Percentiles rank a stretch among this genome's conserved stretches.
Evolutionary conservation across 2,329 filamentous ascomycete species (phyloP).

Genomic region (Orbilia quercus): DNA sequence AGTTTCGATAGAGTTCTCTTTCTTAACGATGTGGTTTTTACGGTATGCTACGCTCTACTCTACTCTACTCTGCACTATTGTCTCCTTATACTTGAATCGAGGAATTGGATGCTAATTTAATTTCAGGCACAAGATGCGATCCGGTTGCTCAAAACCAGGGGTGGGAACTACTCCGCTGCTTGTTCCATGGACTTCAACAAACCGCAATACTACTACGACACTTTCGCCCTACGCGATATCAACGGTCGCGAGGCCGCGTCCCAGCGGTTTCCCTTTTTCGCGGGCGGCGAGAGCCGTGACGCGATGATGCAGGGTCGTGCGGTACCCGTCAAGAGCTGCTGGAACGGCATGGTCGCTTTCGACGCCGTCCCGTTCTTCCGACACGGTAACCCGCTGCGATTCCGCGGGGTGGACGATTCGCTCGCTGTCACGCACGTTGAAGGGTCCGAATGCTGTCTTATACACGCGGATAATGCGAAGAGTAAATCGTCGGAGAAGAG

Average conservation of each 20-base stretch:
- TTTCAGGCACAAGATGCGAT: constrained; percentile 69
- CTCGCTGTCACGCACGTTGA: constrained; percentile 75
- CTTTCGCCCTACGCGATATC: constrained; percentile 71
- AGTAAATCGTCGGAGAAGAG: constrained; percentile 61
- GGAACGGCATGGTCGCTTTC: constrained; percentile 73
- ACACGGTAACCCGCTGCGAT: constrained; percentile 66
- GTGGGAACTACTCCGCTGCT: constrained; percentile 71
- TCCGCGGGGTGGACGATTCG: constrained; percentile 73
- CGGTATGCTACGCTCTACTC: no score
- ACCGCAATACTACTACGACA: constrained; percentile 71
- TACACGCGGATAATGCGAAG: constrained; percentile 77
- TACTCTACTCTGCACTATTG: no score
- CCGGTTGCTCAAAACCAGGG: constrained; percentile 69
- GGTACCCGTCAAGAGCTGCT: constrained; percentile 73
- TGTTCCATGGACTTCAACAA: constrained; percentile 72
- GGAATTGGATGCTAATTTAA: not conserved
- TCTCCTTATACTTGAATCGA: no score
- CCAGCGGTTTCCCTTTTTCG: constrained; percentile 72
- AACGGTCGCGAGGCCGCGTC: constrained; percentile 68
- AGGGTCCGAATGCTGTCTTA: constrained; percentile 81
- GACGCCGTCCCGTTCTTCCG: constrained; percentile 69
- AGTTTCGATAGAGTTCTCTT: constrained; percentile 72
- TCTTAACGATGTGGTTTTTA: constrained; percentile 74
- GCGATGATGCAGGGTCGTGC: constrained; percentile 69
- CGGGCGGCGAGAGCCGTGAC: constrained; percentile 66